Conservation (phyloP, 2,329 filamentous ascomycete genomes). For the Aspergillus alliaceus region DNA sequence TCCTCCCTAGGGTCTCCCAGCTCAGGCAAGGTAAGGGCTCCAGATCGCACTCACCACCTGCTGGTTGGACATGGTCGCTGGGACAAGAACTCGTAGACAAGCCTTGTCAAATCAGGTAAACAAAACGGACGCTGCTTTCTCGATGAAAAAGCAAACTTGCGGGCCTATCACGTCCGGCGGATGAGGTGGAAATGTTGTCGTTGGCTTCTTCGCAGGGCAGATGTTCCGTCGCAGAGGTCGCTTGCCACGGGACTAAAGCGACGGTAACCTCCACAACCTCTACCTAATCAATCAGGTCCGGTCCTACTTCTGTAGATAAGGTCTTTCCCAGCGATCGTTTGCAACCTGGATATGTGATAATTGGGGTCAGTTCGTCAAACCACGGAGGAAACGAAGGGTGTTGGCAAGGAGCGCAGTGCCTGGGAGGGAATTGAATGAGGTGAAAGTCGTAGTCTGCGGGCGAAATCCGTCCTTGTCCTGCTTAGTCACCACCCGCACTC, state of each 20-base stretch:
- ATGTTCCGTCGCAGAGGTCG: constrained; percentile 17
- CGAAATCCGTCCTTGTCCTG: constrained; percentile 35
- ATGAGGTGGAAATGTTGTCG: constrained; percentile 4
- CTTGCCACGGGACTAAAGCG: constrained; percentile 23
- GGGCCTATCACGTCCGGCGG: constrained; percentile 5
- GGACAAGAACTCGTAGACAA: constrained; percentile 12
- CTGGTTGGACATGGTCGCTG: constrained; percentile 47
- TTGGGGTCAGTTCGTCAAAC: not conserved
- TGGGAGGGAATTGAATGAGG: constrained; percentile 33
- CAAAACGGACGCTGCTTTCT: constrained; percentile 3
- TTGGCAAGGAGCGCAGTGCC: constrained; percentile 14
- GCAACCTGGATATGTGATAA: not conserved
- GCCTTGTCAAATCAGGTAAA: constrained; percentile 2
- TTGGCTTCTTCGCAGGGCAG: constrained; percentile 14
- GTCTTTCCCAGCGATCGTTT: constrained; percentile 2
- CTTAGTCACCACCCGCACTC: constrained; percentile 33
- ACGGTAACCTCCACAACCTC: constrained; percentile 15
- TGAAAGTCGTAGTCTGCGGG: constrained; percentile 36
- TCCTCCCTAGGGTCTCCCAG: constrained; percentile 7
- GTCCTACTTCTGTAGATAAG: constrained; percentile 7
- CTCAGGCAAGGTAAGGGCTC: constrained; percentile 17
- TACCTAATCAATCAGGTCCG: constrained; percentile 12
- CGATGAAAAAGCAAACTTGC: constrained; percentile 3
- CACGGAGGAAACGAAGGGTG: not conserved
- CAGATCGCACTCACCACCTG: constrained; percentile 47